A percentile compares a stretch with the other conserved stretches of the same genome.
Conservation (phyloP, 129 eudicot genomes). For the Mikania micrantha region DNA sequence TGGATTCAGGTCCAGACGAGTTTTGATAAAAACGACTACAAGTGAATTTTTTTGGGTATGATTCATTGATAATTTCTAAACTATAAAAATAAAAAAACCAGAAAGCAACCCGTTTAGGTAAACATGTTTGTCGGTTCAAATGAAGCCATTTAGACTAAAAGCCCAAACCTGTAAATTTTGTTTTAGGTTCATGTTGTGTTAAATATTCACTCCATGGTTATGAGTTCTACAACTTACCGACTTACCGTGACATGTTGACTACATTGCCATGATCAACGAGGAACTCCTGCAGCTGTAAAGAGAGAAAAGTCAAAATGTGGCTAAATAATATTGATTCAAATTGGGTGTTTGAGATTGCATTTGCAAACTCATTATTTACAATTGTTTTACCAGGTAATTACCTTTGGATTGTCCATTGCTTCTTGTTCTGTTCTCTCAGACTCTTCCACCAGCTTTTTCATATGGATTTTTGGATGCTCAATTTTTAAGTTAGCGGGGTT, state of each 20-base stretch:
- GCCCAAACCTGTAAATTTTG: too few relatives aligned
- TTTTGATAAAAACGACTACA: too few relatives aligned
- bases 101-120: too few relatives aligned
- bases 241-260: slow-evolving; percentile 39
- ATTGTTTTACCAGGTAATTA: background rate
- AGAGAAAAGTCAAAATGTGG: background rate
- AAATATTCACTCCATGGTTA: too few relatives aligned
- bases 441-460: slow-evolving; percentile 49
- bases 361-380: background rate
- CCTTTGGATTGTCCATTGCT: slow-evolving; percentile 62
- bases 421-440: slow-evolving; percentile 38
- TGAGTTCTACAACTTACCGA: background rate
- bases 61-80: too few relatives aligned
- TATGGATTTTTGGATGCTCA: slow-evolving; percentile 33
- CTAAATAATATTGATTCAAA: background rate
- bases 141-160: too few relatives aligned
- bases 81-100: too few relatives aligned
- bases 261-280: slow-evolving; percentile 49
- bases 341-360: background rate
- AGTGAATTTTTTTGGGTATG: too few relatives aligned
- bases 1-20: too few relatives aligned
- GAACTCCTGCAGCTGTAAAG: slow-evolving; percentile 55
- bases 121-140: background rate
- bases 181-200: too few relatives aligned
- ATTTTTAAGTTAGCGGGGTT: too few relatives aligned